phyloP scores from a whole-genome alignment of 2,329 filamentous ascomycete genomes.

The Colletotrichum somersetense region DNA sequence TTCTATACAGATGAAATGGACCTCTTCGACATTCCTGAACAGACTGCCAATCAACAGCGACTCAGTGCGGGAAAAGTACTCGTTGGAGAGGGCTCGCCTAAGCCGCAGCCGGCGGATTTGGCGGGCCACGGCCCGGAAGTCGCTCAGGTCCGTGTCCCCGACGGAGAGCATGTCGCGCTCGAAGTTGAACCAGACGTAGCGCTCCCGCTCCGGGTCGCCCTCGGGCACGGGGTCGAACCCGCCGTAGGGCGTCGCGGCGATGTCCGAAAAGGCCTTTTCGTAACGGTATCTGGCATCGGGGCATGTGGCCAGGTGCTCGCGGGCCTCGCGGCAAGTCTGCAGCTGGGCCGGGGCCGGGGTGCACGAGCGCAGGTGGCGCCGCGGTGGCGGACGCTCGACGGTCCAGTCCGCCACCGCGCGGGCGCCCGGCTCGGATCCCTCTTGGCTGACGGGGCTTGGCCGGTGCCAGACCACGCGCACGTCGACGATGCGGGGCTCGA shows the following conservation, averaged over 20 bases:
- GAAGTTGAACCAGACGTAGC: slow-evolving; percentile 30
- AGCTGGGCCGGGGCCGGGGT: slow-evolving; percentile 10
- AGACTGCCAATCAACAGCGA: background rate
- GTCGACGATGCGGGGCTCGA: slow-evolving; percentile 24
- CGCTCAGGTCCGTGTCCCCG: background rate
- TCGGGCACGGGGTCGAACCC: background rate
- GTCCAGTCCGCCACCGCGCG: too few relatives aligned
- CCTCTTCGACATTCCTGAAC: background rate
- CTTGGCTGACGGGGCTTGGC: background rate
- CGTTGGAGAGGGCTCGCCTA: background rate
- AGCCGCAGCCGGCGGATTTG: background rate
- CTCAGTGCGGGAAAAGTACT: background rate
- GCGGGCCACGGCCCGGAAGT: background rate
- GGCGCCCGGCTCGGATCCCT: background rate
- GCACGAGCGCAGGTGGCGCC: slow-evolving; percentile 17
- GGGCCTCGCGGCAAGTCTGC: slow-evolving; percentile 14
- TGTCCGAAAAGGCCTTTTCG: background rate
- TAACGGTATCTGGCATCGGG: background rate
- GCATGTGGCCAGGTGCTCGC: background rate
- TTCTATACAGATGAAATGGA: background rate
- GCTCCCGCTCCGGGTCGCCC: background rate
- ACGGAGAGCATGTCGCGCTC: slow-evolving; percentile 12
- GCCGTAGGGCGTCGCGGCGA: background rate
- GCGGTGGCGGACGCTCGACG: slow-evolving; percentile 1
- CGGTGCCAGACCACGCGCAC: slow-evolving; percentile 3